A percentile compares a stretch with the other conserved stretches of the same genome.
phyloP scores from a whole-genome alignment of 75 land plant genomes.

The Cunninghamia lanceolata region DNA sequence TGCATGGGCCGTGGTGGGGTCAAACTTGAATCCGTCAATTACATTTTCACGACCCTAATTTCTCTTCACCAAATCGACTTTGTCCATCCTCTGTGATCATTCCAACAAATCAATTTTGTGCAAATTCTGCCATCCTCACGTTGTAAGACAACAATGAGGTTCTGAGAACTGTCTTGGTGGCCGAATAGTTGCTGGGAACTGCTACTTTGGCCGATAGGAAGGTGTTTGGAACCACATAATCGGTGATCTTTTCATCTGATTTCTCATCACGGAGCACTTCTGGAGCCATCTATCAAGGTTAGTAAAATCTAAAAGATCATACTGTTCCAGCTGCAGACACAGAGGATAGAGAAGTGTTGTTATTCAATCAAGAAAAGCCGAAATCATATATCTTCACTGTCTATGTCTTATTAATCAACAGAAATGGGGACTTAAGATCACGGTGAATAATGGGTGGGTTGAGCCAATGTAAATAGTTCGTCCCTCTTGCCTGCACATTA shows the following conservation, averaged over 20 bases:
- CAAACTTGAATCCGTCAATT: no score
- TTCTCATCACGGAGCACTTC: conserved; percentile 90
- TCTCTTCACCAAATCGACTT: no score
- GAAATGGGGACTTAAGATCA: conserved; percentile 80
- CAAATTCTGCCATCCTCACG: no score
- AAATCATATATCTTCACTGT: conserved; percentile 88
- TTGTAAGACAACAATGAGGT: no score
- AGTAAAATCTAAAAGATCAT: conserved; percentile 10
- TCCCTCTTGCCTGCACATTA: conserved; percentile 63
- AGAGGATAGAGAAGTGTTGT: conserved; percentile 76
- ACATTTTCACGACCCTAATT: no score
- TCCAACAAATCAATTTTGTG: no score
- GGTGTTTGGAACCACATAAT: no score
- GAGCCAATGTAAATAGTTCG: conserved; percentile 74
- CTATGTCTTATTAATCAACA: conserved; percentile 49
- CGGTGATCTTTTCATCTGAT: conserved; percentile 85
- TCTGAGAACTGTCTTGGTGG: no score
- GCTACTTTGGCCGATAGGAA: no score
- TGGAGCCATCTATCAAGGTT: conserved; percentile 99
- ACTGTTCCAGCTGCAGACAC: conserved; percentile 87
- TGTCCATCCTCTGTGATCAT: no score
- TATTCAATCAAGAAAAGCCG: conserved; percentile 83
- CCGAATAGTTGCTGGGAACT: no score
- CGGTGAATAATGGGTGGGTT: conserved; percentile 82
- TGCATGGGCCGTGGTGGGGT: no score